Evolutionary conservation across 345 rosid genomes (phyloP), one percentile per base, ranked within the genome.

Genomic region (Combretum micranthum): DNA sequence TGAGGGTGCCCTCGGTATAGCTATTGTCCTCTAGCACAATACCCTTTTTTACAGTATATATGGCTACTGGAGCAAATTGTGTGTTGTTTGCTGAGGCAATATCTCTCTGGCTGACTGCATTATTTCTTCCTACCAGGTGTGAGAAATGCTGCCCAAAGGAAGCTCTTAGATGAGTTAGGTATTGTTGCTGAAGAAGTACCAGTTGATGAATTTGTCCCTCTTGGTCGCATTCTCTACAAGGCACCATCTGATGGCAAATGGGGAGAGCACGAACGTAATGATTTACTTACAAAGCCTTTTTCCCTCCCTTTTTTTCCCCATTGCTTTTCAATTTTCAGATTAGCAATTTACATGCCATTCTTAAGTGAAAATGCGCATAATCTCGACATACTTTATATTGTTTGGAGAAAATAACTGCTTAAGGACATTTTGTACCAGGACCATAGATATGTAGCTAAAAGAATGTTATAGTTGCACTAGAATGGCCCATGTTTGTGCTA

Each of bases 171-270:
- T 51, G 97, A 94, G 84, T 84, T 94, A 21, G 99, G 97, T 66
- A 94, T 94, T 68, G 77, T 79, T 54, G 90, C 97, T 53, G 87
- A 77, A 67, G 97, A 89, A 69, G 82, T 90, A 52, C 96, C 97
- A 2, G 92, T 87, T 5, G 95, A 94, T 68, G 77, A 94, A 52
- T 94, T 94, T 65, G 78, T 59, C 50, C 68, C 90, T 0, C 64
- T 92, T 52, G 83, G 87, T n/a, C 88, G 98, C 49, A 84, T 88
- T 1, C 85, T 84, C 22, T 92, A 92, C 77, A 92, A 88, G 82
- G 97, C 97, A 47, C 91, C 98, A 75, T 92, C 97, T 48, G 99
- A 88, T 64, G 97, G 97, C 58, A 86, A 85, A 66, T 92, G 98
- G 97, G 98, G 97, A 47, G 97, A 92, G 76, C 99, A 92, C 62